Conservation (phyloP, 352 stramenopile species). For the Phytophthora constricta region DNA sequence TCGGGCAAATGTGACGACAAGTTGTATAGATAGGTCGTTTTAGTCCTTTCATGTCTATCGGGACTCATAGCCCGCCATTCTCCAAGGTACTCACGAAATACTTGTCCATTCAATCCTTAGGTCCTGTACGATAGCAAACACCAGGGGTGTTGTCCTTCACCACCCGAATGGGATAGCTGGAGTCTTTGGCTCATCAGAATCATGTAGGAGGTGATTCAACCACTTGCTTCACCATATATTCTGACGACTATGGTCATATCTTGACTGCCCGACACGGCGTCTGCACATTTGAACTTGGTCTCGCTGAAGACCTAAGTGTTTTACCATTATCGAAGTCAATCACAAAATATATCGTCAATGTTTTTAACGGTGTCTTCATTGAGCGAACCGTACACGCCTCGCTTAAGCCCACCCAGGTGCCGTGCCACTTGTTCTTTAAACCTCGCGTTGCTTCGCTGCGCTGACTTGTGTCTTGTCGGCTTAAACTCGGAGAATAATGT, state of each 20-base stretch:
- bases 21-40: background rate
- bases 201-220: constrained; percentile 13
- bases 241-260: constrained; percentile 7
- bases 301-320: background rate
- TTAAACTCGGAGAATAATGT: background rate
- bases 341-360: constrained; percentile 5
- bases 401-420: constrained; percentile 25
- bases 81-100: too few relatives aligned
- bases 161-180: constrained; percentile 8
- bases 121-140: constrained; percentile 11
- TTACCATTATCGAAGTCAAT: too few relatives aligned
- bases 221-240: constrained; percentile 1
- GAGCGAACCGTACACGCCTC: constrained; percentile 14
- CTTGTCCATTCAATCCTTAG: constrained; percentile 14
- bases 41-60: background rate
- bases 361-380: background rate
- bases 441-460: constrained; percentile 1
- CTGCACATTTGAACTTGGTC: constrained; percentile 1
- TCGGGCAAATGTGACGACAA: background rate
- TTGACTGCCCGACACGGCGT: too few relatives aligned
- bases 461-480: background rate
- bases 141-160: background rate
- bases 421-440: constrained; percentile 27
- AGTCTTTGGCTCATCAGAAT: constrained; percentile 1
- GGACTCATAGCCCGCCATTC: too few relatives aligned